Evolutionary conservation across 116 monocot genomes (phyloP), one percentile per base, ranked within the genome.

Genomic region (Posidonia oceanica): DNA sequence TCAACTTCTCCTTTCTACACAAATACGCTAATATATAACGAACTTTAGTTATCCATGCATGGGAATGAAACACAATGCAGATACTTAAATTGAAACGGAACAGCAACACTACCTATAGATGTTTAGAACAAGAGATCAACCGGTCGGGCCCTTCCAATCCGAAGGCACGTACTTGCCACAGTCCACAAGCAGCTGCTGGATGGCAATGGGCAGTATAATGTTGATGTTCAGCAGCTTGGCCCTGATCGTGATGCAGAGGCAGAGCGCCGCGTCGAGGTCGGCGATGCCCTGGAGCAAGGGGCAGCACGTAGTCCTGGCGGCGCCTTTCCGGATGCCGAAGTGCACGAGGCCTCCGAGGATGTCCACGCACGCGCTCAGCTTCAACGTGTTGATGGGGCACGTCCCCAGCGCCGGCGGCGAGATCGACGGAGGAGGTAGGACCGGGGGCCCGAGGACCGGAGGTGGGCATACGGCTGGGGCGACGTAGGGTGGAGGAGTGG

Each of bases 221-320:
- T 78, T 70, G 44, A 83, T 78, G 79, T 88, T 83, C 18, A 93
- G 84, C 29, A 88, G 52, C 77, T 84, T 86, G 48, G 79, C 64
- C 80, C 72, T 86, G 41, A 93, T 93, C 59, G 75, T 80, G 56
- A 84, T 86, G 79, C 93, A 88, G 16, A 93, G 74, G 71, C 93
- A 93, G 15, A 79, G 62, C 0, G 93, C 93, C 0, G 88, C 93
- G 65, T 93, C 93, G 4, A 83, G 36, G 29, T 82, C 84, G 0
- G 71, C 78, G 17, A 93, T 79, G 12, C 93, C 88, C 18, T 65
- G 15, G 14, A 93, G 73, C 70, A 93, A 11, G 14, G 93, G 93
- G 80, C 93, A 93, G 78, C 93, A 93, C 53, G 74, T 12, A 62
- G 84, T 76, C 16, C 29, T 39, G 7, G 63, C 80, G 23, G 66